These are phyloP conservation scores for Malus fusca DNA, from an alignment of 306 rosid species.

Conservation along the genomic window DNA sequence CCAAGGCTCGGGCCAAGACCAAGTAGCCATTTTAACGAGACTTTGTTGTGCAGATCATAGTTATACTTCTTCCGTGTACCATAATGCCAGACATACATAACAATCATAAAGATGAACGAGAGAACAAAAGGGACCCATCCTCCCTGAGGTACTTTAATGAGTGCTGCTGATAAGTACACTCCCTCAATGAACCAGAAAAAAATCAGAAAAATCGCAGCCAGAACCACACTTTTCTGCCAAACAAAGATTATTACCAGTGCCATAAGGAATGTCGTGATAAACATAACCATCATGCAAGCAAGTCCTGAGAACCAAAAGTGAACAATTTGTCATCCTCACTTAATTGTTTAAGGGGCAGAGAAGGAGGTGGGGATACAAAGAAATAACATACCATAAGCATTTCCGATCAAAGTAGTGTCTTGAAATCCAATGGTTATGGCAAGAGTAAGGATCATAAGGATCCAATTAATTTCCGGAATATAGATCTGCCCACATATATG, in stretches of 20 bases:
- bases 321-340: conserved; percentile 1
- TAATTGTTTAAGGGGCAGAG: background rate
- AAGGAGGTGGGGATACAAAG: background rate
- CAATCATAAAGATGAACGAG: conserved; percentile 49
- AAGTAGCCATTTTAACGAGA: conserved; percentile 76
- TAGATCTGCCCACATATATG: conserved; percentile 75
- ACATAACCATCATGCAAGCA: conserved; percentile 77
- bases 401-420: conserved; percentile 72
- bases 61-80: conserved; percentile 71
- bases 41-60: conserved; percentile 76
- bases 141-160: conserved; percentile 81
- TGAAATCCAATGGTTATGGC: conserved; percentile 77
- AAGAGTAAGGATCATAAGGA: conserved; percentile 78
- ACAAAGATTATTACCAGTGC: conserved; percentile 59
- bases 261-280: conserved; percentile 74
- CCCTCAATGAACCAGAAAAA: conserved; percentile 80
- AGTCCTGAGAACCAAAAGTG: conserved; percentile 50
- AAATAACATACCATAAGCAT: conserved; percentile 66
- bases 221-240: conserved; percentile 58
- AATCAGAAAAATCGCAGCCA: conserved; percentile 46
- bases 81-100: conserved; percentile 83
- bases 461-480: conserved; percentile 92
- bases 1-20: conserved; percentile 88
- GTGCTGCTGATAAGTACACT: conserved; percentile 61
- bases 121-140: conserved; percentile 86